These are phyloP conservation scores for Porcisia deanei DNA, from an alignment of 208 protist genomes.

Conservation along the genomic window DNA sequence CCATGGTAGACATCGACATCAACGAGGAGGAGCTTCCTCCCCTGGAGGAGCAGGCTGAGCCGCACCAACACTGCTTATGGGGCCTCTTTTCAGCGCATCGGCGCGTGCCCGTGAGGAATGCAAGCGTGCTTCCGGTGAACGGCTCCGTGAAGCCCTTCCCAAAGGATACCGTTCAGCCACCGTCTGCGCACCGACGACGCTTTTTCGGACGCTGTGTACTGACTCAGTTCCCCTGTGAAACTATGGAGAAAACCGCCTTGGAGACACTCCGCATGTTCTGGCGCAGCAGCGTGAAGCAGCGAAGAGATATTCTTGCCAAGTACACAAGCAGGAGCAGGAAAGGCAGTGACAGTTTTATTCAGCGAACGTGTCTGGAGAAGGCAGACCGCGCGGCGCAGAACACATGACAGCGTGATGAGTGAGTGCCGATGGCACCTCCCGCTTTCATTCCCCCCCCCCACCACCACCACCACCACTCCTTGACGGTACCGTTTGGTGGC, in stretches of 20 bases:
- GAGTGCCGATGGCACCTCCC: not conserved
- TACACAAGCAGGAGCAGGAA: slow-evolving; percentile 25
- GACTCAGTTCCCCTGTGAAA: slow-evolving; percentile 51
- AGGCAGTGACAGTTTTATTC: slow-evolving; percentile 34
- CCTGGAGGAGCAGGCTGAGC: slow-evolving; percentile 8
- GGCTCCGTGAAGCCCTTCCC: slow-evolving; percentile 4
- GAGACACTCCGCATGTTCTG: slow-evolving; percentile 69
- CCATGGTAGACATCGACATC: slow-evolving; percentile 27
- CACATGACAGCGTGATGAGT: not conserved
- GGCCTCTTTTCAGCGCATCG: slow-evolving; percentile 27
- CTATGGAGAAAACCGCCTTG: slow-evolving; percentile 50
- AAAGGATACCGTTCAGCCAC: not conserved
- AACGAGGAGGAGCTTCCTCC: slow-evolving; percentile 37
- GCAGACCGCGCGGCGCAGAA: slow-evolving; percentile 22
- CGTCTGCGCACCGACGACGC: slow-evolving; percentile 7
- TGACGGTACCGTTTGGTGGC: not conserved
- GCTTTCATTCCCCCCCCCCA: not conserved
- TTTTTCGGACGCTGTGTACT: slow-evolving; percentile 32
- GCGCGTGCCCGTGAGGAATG: not conserved
- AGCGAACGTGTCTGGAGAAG: slow-evolving; percentile 41
- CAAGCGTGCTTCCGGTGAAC: slow-evolving; percentile 4
- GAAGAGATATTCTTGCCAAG: slow-evolving; percentile 32
- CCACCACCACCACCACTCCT: not conserved
- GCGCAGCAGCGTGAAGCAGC: slow-evolving; percentile 38
- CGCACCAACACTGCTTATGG: not conserved